phyloP scores from a whole-genome alignment of 805 yeast genomes.

The Komagataella pseudopastoris region DNA sequence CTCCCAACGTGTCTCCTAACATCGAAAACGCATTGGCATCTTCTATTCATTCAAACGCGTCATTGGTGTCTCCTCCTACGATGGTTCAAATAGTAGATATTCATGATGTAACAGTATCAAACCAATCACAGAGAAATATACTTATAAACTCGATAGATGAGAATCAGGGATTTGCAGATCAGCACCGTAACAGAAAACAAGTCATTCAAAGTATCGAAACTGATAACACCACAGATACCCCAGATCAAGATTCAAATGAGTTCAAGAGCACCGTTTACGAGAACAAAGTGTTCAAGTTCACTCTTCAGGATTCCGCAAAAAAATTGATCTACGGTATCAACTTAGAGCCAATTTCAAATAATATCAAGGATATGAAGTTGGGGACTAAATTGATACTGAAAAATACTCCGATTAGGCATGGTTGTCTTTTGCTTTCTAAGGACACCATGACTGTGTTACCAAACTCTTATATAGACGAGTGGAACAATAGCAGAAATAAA shows the following conservation, averaged over 20 bases:
- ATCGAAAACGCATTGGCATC: background rate
- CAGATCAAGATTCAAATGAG: background rate
- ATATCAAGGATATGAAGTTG: conserved; percentile 27
- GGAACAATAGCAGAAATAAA: conserved; percentile 8
- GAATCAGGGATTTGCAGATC: background rate
- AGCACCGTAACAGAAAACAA: background rate
- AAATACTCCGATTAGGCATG: conserved; percentile 30
- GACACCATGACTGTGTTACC: conserved; percentile 9
- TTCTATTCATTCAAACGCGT: background rate
- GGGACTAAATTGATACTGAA: conserved; percentile 48
- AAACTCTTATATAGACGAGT: conserved; percentile 15
- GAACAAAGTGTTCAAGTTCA: conserved; percentile 23
- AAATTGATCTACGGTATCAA: conserved; percentile 47
- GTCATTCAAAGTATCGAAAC: background rate
- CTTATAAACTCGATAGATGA: background rate
- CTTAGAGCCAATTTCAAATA: conserved; percentile 26
- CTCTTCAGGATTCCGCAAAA: conserved; percentile 40
- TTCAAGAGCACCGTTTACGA: background rate
- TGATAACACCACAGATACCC: background rate
- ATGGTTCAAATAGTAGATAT: background rate
- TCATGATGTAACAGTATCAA: background rate
- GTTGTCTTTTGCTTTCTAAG: conserved; percentile 25
- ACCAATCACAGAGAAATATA: background rate
- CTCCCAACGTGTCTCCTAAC: background rate
- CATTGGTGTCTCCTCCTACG: background rate